phyloP scores from a whole-genome alignment of 345 rosid genomes.

The Citrus glauca region DNA sequence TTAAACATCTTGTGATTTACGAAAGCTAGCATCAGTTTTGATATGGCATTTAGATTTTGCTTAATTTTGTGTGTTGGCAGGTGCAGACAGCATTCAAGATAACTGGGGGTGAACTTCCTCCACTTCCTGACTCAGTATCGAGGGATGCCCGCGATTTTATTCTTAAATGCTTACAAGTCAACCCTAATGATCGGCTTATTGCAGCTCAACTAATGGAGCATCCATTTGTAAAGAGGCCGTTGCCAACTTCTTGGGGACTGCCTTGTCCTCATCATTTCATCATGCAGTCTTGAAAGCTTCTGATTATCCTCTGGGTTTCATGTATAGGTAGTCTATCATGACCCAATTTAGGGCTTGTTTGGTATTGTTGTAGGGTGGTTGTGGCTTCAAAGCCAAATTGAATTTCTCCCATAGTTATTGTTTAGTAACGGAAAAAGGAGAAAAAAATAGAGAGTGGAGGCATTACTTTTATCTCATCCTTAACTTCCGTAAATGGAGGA shows the following conservation, averaged over 20 bases:
- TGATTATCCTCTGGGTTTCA: neutral
- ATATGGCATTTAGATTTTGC: neutral
- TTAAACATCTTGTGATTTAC: neutral
- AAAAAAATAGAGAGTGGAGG: too few species aligned
- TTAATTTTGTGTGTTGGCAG: conserved; percentile 26
- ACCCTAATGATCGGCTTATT: conserved; percentile 64
- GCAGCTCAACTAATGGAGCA: conserved; percentile 67
- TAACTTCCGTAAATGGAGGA: too few species aligned
- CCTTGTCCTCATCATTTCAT: conserved; percentile 34
- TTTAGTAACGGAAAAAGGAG: too few species aligned
- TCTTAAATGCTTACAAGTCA: conserved; percentile 53
- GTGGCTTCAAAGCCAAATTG: too few species aligned
- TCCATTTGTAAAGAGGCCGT: conserved; percentile 58
- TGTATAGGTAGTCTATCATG: neutral
- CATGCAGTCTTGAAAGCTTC: neutral
- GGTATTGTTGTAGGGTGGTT: too few species aligned
- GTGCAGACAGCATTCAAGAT: conserved; percentile 61
- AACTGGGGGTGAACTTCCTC: conserved; percentile 66
- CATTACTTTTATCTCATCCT: too few species aligned
- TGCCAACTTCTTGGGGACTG: conserved; percentile 31
- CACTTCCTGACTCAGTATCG: conserved; percentile 49
- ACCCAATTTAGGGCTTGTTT: neutral
- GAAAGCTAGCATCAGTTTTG: neutral
- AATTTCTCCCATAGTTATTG: too few species aligned
- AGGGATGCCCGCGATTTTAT: conserved; percentile 63